Base-by-base conservation (phyloP, 2,329 filamentous ascomycete genomes). In the Sarocladium kiliense region DNA sequence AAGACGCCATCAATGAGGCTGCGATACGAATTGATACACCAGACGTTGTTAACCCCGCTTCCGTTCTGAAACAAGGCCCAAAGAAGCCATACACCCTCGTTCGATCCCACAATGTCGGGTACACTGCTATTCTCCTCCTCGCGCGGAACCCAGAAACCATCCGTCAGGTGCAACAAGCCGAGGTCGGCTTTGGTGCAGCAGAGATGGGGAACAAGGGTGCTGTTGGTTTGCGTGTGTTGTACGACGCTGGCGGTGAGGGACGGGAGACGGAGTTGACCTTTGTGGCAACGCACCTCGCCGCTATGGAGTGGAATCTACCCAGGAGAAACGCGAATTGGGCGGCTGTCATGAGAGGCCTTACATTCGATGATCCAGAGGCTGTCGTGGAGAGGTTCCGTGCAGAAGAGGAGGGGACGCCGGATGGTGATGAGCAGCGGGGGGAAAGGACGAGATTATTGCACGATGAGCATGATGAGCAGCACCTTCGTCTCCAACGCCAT, bases 181-280 rank as follows among this genome's bases (percentile, higher is more conserved):
- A 88, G 54, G 87, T 91, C 2, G 92, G 94, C 0, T 88, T 97
- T 50, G 94, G 94, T 0, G 70, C 91, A 1, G 86, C 85, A 56
- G 87, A 93, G 51, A 94, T 96, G 87, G 94, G 91, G 16, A 97
- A 97, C 71, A 99, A 99, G 72, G 94, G 93, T 27, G 93, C 91
- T 3, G 88, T 96, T 1, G 94, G 88, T 0, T 77, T 93, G 58
- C 80, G 91, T 32, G 71, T 94, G 42, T 78, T 83, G 14, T 87
- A 89, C 63, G 59, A 68, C 56, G 96, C 97, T 70, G 94, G 92
- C 26, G 92, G 61, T 45, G 63, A 54, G 42, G 41, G 14, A 14
- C 10, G 27, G 55, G 74, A 74, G 3, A 80, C 87, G 25, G 82
- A 89, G 63, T 69, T 97, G 55, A 96, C 91, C 0, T 94, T 97